Conservation (phyloP, 192 early-diverging fungal genomes). For the Rhizophagus clarus region DNA sequence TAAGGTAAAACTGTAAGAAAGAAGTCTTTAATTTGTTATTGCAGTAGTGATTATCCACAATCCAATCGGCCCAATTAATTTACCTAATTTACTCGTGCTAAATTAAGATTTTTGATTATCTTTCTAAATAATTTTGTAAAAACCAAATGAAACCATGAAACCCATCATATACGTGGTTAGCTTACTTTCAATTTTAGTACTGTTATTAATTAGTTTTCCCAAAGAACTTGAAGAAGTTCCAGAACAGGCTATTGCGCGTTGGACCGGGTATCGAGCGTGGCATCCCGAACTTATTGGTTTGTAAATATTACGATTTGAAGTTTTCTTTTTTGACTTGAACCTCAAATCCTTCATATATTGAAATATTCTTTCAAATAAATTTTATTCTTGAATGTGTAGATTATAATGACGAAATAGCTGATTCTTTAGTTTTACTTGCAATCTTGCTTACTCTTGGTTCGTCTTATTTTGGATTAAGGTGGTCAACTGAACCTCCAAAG, state of each 20-base stretch:
- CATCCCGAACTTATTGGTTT: constrained; percentile 25
- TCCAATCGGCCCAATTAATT: too few relatives aligned
- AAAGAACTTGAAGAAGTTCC: constrained; percentile 3
- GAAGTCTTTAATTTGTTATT: too few relatives aligned
- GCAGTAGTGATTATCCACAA: too few relatives aligned
- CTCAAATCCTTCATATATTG: too few relatives aligned
- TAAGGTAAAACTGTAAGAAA: too few relatives aligned
- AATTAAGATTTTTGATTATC: too few relatives aligned
- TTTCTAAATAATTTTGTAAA: too few relatives aligned
- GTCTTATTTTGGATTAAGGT: not conserved
- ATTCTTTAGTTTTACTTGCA: not conserved
- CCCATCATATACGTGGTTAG: not conserved
- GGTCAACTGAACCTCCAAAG: not conserved
- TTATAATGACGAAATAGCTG: not conserved
- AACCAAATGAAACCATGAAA: too few relatives aligned
- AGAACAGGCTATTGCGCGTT: not conserved
- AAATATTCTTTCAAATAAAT: not conserved
- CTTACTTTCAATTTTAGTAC: not conserved
- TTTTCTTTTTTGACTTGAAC: not conserved
- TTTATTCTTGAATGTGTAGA: not conserved
- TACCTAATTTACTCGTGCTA: too few relatives aligned
- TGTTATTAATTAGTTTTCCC: constrained; percentile 22
- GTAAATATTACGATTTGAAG: not conserved
- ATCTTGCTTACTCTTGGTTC: not conserved
- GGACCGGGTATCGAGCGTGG: constrained; percentile 7